A percentile compares a stretch with the other conserved stretches of the same genome.
phyloP scores from a whole-genome alignment of 768 basidiomycete genomes.

The Gloeopeniophorella convolvens region DNA sequence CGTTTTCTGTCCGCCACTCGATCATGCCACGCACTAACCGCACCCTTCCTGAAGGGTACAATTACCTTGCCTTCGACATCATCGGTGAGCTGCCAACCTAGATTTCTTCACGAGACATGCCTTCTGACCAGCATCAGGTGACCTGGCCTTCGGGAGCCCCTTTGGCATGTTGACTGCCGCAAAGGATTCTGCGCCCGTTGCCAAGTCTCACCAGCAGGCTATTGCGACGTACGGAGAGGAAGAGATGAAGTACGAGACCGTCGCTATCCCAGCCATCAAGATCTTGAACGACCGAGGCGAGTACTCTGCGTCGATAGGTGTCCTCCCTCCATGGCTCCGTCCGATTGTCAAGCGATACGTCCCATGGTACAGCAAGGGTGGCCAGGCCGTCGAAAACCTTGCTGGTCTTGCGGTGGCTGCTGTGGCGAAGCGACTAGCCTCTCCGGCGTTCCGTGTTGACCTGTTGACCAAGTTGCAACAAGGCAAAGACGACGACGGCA shows the following conservation, averaged over 20 bases:
- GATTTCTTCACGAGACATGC: not conserved
- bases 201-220: conserved; percentile 44
- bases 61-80: conserved; percentile 67
- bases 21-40: not conserved
- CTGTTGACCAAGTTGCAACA: conserved; percentile 74
- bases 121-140: conserved; percentile 28
- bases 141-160: conserved; percentile 76
- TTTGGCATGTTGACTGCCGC: conserved; percentile 79
- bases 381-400: conserved; percentile 29
- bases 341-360: conserved; percentile 27
- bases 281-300: conserved; percentile 49
- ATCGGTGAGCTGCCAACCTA: conserved; percentile 41
- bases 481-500: conserved; percentile 73
- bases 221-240: conserved; percentile 49
- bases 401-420: conserved; percentile 28
- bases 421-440: conserved; percentile 67
- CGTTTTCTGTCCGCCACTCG: conserved; percentile 27
- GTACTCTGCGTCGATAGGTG: conserved; percentile 36
- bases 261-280: conserved; percentile 70
- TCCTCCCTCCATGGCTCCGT: conserved; percentile 32
- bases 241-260: conserved; percentile 35
- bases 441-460: conserved; percentile 69
- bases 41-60: conserved; percentile 36
- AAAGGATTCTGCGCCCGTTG: conserved; percentile 67
- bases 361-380: conserved; percentile 34